Conservation (phyloP, 2,329 filamentous ascomycete genomes). For the Alternaria brassicae region DNA sequence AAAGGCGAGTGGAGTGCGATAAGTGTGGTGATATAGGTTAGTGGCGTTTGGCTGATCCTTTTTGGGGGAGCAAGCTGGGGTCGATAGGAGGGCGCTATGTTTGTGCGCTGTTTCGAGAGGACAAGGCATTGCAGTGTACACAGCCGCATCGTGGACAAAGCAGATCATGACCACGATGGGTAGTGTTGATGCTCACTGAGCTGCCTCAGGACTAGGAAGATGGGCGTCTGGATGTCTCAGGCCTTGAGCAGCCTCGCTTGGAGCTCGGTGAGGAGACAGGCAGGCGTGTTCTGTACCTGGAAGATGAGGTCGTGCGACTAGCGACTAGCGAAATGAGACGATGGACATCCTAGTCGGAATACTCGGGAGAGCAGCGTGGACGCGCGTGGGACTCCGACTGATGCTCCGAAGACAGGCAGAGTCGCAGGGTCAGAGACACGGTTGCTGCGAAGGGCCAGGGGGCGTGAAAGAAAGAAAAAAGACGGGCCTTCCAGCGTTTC, state of each 20-base stretch:
- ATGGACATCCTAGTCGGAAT: conserved; percentile 4
- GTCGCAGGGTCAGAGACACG: not conserved
- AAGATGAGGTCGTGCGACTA: conserved; percentile 4
- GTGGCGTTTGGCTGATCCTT: conserved; percentile 8
- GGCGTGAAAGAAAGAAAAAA: not conserved
- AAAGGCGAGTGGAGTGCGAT: not conserved
- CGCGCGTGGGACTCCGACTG: not conserved
- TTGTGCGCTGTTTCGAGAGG: conserved; percentile 4
- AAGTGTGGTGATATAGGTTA: not conserved
- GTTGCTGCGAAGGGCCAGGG: conserved; percentile 2
- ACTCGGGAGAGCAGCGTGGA: conserved; percentile 1
- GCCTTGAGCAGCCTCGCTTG: not conserved
- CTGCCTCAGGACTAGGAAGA: conserved; percentile 10
- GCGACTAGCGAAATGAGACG: conserved; percentile 18
- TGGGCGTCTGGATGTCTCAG: conserved; percentile 17
- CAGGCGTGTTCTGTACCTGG: not conserved
- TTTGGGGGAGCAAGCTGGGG: not conserved
- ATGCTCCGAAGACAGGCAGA: conserved; percentile 3
- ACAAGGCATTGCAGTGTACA: conserved; percentile 4
- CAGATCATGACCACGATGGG: not conserved
- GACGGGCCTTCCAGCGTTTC: not conserved
- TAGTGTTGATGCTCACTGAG: not conserved
- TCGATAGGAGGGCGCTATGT: conserved; percentile 3
- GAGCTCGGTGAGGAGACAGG: not conserved
- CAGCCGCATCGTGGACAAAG: not conserved